Evolutionary conservation across 805 yeast species (phyloP).

Genomic region (Candida stauntonica): DNA sequence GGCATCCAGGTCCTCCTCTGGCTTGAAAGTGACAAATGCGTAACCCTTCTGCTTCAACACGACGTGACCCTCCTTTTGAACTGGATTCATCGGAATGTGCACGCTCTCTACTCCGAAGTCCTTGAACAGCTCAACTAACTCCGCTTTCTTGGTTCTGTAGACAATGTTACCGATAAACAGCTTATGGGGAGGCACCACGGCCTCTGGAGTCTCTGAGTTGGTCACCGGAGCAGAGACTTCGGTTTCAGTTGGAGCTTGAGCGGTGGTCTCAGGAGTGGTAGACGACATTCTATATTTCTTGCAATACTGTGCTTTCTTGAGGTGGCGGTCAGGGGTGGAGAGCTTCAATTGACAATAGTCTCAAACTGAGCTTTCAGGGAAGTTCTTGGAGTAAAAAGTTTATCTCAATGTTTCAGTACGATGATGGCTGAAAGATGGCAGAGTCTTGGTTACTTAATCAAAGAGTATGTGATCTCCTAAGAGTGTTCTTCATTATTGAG

Average conservation of each 20-base stretch:
- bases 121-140: conserved; percentile 45
- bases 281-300: neutral
- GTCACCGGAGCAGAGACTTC: neutral
- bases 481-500: too few species aligned
- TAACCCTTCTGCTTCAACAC: conserved; percentile 47
- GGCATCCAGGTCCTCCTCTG: conserved; percentile 38
- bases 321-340: too few species aligned
- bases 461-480: too few species aligned
- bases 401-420: too few species aligned
- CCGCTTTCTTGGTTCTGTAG: conserved; percentile 55
- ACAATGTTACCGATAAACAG: conserved; percentile 61
- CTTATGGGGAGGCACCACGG: conserved; percentile 34
- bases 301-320: too few species aligned
- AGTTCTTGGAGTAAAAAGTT: too few species aligned
- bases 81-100: conserved; percentile 46
- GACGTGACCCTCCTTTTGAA: conserved; percentile 31
- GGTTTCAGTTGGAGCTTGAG: neutral
- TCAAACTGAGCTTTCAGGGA: too few species aligned
- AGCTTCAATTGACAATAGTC: too few species aligned
- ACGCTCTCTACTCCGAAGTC: conserved; percentile 44
- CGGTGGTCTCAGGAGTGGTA: neutral
- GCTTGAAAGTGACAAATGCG: conserved; percentile 50
- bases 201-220: neutral
- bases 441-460: too few species aligned
- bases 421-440: too few species aligned